phyloP scores from a whole-genome alignment of 2,329 filamentous ascomycete genomes.

The Colletotrichum sp. region DNA sequence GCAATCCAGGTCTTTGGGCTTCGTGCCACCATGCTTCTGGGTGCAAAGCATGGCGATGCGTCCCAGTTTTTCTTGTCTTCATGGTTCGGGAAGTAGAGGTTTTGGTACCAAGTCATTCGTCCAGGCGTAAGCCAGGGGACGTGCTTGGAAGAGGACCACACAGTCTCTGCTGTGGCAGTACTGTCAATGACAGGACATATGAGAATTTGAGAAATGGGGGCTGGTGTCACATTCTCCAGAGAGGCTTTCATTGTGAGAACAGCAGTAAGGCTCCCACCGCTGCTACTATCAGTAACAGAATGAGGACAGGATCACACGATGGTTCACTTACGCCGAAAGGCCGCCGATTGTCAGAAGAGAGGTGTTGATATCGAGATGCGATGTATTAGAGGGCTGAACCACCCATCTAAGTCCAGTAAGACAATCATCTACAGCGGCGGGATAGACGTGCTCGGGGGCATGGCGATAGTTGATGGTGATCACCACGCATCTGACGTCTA shows the following conservation, averaged over 20 bases:
- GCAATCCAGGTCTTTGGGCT: conserved; percentile 36
- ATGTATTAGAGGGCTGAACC: conserved; percentile 3
- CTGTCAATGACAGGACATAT: conserved; percentile 40
- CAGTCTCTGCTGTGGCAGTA: conserved; percentile 29
- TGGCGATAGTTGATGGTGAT: conserved; percentile 38
- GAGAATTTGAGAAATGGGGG: conserved; percentile 18
- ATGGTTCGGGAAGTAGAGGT: conserved; percentile 33
- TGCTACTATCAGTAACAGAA: background rate
- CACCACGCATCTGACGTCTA: conserved; percentile 30
- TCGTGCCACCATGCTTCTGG: conserved; percentile 25
- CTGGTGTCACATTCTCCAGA: background rate
- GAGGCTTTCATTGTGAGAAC: conserved; percentile 23
- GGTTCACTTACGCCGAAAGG: conserved; percentile 27
- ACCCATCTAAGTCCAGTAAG: conserved; percentile 37
- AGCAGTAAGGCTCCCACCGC: conserved; percentile 23
- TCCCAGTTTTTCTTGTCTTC: conserved; percentile 30
- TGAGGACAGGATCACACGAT: background rate
- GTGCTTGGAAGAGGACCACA: conserved; percentile 19
- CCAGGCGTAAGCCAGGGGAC: conserved; percentile 36
- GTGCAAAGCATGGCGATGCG: conserved; percentile 35
- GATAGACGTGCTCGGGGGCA: conserved; percentile 39
- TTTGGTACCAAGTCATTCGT: conserved; percentile 40
- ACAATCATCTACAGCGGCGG: conserved; percentile 36
- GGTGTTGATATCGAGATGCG: conserved; percentile 28
- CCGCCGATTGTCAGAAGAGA: conserved; percentile 33